phyloP scores from a whole-genome alignment of 2,329 filamentous ascomycete genomes.

The Epichloe festucae region DNA sequence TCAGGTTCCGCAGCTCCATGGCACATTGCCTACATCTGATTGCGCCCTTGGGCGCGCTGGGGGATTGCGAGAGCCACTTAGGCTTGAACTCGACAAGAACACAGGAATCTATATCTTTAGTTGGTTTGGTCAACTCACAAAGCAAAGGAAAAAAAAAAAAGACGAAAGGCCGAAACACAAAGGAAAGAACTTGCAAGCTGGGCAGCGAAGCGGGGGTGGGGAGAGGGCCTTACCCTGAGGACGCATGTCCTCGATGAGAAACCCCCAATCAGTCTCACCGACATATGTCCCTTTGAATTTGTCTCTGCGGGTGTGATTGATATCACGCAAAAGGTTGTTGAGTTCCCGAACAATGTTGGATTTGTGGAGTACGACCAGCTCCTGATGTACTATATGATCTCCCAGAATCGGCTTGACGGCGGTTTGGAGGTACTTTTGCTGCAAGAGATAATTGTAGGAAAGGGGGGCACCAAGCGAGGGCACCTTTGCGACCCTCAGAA shows the following conservation, averaged over 20 bases:
- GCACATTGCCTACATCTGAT: slow-evolving; percentile 66
- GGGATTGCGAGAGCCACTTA: slow-evolving; percentile 68
- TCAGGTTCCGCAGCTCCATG: slow-evolving; percentile 25
- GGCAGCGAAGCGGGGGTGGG: background rate
- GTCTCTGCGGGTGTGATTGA: slow-evolving; percentile 31
- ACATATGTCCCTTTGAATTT: slow-evolving; percentile 35
- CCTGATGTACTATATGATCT: slow-evolving; percentile 22
- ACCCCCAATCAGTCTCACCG: slow-evolving; percentile 48
- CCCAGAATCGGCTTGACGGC: slow-evolving; percentile 23
- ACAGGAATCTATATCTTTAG: slow-evolving; percentile 16
- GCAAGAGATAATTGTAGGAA: slow-evolving; percentile 24
- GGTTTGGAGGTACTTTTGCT: slow-evolving; percentile 23
- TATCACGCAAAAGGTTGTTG: slow-evolving; percentile 38
- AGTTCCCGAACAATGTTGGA: slow-evolving; percentile 28
- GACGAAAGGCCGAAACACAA: background rate
- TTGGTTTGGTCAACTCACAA: background rate
- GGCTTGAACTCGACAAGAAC: slow-evolving; percentile 63
- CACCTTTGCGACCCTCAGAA: slow-evolving; percentile 27
- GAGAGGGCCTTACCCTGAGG: slow-evolving; percentile 15
- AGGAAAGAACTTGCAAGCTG: slow-evolving; percentile 1
- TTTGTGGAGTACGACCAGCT: slow-evolving; percentile 23
- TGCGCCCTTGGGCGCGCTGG: slow-evolving; percentile 49
- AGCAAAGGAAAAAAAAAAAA: background rate
- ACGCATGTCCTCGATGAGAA: slow-evolving; percentile 63
- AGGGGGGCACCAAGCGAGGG: slow-evolving; percentile 17